Conservation (phyloP, 163 green algal genomes). For the Dunaliella salina region DNA sequence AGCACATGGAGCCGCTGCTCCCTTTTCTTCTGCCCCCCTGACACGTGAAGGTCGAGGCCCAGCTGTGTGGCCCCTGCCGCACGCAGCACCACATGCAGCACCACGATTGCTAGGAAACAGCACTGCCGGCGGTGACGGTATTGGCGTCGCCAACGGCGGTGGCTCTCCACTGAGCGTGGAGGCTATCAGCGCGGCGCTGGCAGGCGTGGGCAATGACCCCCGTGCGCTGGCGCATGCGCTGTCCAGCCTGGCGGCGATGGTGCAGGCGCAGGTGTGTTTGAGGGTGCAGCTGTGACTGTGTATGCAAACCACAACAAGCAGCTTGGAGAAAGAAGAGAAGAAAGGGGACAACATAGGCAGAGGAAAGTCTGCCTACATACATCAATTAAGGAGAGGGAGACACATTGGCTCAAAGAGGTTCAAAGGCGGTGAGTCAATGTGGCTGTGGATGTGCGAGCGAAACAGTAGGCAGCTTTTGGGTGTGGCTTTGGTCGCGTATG, state of each 20-base stretch:
- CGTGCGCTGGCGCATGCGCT: background rate
- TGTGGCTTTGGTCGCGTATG: no score
- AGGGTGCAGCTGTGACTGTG: no score
- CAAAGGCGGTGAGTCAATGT: no score
- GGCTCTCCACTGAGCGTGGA: background rate
- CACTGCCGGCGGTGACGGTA: no score
- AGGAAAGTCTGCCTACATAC: background rate
- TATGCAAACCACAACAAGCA: background rate
- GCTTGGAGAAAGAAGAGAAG: background rate
- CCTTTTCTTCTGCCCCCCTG: background rate
- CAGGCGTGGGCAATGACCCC: background rate
- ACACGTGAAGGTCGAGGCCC: background rate
- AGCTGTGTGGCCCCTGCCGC: no score
- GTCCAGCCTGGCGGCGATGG: background rate
- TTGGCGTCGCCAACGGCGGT: no score
- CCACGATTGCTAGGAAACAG: no score
- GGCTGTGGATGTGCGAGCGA: no score
- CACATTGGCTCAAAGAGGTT: no score
- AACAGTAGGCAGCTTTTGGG: no score
- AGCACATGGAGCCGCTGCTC: no score
- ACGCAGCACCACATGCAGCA: no score
- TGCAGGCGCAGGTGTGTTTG: background rate
- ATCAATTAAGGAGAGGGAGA: background rate
- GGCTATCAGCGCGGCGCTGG: background rate
- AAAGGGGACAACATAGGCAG: background rate